Evolutionary conservation across 2,329 filamentous ascomycete species (phyloP), one percentile per base, ranked within the genome.

Genomic region (Colletotrichum brevisporum): DNA sequence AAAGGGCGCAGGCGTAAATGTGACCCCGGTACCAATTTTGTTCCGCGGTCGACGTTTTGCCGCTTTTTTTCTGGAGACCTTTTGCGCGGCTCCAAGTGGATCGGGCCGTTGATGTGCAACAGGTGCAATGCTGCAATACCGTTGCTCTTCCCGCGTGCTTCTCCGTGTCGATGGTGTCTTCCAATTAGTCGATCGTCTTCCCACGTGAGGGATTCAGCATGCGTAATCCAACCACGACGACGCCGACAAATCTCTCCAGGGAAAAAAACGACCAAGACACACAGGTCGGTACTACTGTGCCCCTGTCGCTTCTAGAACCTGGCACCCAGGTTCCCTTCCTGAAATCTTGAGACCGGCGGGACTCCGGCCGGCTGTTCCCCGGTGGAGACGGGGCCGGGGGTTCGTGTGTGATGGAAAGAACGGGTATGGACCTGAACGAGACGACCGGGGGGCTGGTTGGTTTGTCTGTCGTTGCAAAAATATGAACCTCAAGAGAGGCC

Each of bases 321-420:
- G 61, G 61, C 31, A 21, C 55, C 50, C 48, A 53, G 66, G 54
- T 48, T 21, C 50, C 60, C 31, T 64, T 48, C 53, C 45, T 69
- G 66, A 69, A 65, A 69, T 55, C 54, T 65, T 69, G 66, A 69
- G 61, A 69, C 66, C 31, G 27, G 66, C 66, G 66, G 66, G 48
- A 69, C 59, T 26, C 48, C 66, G 61, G 66, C 41, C 43, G 66
- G 61, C 51, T 55, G 61, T 65, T 68, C 66, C 66, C 61, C 66
- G 66, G 66, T 69, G 66, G 66, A 55, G 61, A 60, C 43, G 54
- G 54, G 27, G 24, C 66, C 41, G 66, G 66, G 66, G 65, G 47
- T 47, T 36, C 6, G 45, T 50, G 47, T 61, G 15, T 43, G 41
- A 53, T 68, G 47, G 59, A 36, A 36, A 36, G 31, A 36, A 36